Evolutionary conservation across 257 asterid genomes (phyloP).

Genomic region (Avicennia marina): DNA sequence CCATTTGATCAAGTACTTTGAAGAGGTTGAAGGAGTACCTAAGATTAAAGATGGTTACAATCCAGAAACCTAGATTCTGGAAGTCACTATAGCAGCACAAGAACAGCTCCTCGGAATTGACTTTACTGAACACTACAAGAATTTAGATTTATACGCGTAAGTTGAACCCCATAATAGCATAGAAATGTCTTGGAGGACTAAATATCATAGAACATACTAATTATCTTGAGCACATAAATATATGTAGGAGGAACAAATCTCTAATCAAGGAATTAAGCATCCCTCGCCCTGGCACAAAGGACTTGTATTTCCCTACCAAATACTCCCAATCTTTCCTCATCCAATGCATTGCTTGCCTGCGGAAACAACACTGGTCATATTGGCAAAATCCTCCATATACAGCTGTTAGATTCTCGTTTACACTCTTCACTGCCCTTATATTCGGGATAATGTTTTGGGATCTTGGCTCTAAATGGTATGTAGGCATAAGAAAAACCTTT

Average conservation of each 20-base stretch:
- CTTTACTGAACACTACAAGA: conserved; percentile 49
- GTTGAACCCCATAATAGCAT: conserved; percentile 1
- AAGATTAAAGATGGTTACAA: conserved; percentile 58
- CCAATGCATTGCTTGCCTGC: conserved; percentile 66
- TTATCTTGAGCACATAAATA: not conserved
- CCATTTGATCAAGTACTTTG: conserved; percentile 60
- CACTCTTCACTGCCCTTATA: conserved; percentile 46
- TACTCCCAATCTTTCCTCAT: conserved; percentile 52
- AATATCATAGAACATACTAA: not conserved
- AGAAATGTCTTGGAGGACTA: no score
- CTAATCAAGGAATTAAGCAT: conserved; percentile 45
- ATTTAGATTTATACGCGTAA: conserved; percentile 50
- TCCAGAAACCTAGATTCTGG: conserved; percentile 89
- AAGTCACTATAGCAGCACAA: conserved; percentile 56
- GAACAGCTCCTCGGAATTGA: conserved; percentile 49
- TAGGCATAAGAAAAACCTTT: not conserved
- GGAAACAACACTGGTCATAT: conserved; percentile 76
- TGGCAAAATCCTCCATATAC: conserved; percentile 75
- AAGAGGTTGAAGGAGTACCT: conserved; percentile 50
- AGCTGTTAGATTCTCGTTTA: conserved; percentile 60
- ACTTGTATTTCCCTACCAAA: conserved; percentile 43
- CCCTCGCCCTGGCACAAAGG: conserved; percentile 55
- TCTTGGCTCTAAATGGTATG: conserved; percentile 61
- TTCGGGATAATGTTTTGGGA: conserved; percentile 82
- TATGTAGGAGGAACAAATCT: conserved; percentile 62